Percentiles rank a stretch among this genome's conserved stretches.
These are phyloP conservation scores for Jamesozyma piceae DNA, from an alignment of 805 yeast genomes.

Conservation along the genomic window DNA sequence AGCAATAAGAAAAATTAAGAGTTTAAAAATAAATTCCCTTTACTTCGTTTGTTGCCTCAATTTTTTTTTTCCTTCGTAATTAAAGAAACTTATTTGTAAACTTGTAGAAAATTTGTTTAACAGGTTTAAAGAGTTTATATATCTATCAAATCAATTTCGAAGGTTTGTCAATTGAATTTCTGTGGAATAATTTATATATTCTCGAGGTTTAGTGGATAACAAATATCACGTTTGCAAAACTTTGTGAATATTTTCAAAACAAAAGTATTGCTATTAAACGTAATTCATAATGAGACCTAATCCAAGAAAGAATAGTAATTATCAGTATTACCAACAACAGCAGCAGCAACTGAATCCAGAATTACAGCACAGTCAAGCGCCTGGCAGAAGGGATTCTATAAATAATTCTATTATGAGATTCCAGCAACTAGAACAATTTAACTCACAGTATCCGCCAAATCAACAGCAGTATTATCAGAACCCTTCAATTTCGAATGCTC, in stretches of 20 bases:
- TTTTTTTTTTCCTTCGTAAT: not conserved
- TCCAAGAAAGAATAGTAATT: constrained; percentile 5
- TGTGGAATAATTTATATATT: not conserved
- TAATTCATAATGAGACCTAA: constrained; percentile 1
- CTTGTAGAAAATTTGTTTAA: not conserved
- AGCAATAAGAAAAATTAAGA: not conserved
- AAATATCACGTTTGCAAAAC: no score
- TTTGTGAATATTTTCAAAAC: no score
- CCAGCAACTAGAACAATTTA: constrained; percentile 2
- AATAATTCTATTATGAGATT: not conserved
- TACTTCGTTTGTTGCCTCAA: not conserved
- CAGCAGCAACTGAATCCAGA: no score
- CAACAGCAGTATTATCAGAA: constrained; percentile 10
- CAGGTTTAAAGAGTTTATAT: not conserved
- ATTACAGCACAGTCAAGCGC: no score
- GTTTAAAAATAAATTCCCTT: not conserved
- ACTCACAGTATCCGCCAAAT: not conserved
- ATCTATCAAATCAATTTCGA: not conserved
- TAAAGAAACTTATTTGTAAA: not conserved
- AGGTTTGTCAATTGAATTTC: not conserved
- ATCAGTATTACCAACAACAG: not conserved
- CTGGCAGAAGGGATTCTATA: not conserved
- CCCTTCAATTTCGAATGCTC: constrained; percentile 18
- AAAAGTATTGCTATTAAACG: not conserved
- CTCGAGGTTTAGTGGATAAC: not conserved